Base-by-base conservation (phyloP, 2,329 filamentous ascomycete genomes). In the Penicillium paneum region DNA sequence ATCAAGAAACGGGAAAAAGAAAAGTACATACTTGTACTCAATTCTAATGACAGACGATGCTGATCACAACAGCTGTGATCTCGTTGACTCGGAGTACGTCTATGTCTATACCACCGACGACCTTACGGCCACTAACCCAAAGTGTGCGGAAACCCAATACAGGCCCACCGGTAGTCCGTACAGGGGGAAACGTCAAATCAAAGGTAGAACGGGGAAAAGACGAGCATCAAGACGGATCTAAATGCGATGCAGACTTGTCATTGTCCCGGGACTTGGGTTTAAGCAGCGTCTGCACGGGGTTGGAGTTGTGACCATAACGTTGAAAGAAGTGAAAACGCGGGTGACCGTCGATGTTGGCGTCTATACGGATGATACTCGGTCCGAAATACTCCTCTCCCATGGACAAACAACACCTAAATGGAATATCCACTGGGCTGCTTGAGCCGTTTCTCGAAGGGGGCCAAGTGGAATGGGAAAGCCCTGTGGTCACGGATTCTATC, bases 401-500 rank as follows among this genome's bases (percentile, higher is more conserved):
- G 21, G 15, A 19, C 26, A 11, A 39, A 24, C 26, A 15, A 6
- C 1, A 28, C 26, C 26, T 28, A 28, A 21, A 21, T 21, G 21
- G 13, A 49, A 21, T 29, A 12, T 24, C 26, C 28, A 5, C 6
- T 28, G 21, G 29, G 26, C 35, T 39, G n/a, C 28, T 24, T 34
- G 12, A 10, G 19, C 3, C 3, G n/a, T 21, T 32, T 39, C 29
- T 29, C 7, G 31, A 48, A 55, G 48, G 39, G 39, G 38, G 49
- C 24, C 45, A 26, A 50, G 34, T 47, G 51, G 51, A 62, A 55
- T 56, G 47, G 36, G 24, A 31, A 32, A 8, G 21, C 7, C 38
- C 24, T 31, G 47, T 58, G 47, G 54, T 57, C 11, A 46, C 61
- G 61, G 61, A 62, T 51, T 59, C 44, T 59, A 61, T 62, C 49